phyloP scores from a whole-genome alignment of 2,329 filamentous ascomycete species.

The Pseudogymnoascus sp. region DNA sequence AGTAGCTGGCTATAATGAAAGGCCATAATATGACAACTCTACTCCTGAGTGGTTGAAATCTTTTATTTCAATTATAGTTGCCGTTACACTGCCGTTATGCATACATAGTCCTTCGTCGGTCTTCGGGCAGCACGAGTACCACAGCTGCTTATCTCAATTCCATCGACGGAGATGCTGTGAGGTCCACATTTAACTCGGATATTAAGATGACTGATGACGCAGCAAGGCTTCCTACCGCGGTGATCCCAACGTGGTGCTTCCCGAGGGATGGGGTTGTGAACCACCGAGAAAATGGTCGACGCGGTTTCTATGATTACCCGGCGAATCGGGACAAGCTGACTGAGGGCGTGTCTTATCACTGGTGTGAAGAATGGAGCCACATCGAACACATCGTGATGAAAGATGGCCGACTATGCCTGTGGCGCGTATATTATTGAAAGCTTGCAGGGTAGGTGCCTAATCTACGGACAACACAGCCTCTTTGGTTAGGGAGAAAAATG shows the following conservation, averaged over 20 bases:
- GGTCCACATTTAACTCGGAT: conserved; percentile 1
- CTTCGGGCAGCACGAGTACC: neutral
- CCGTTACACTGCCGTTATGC: neutral
- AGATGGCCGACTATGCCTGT: neutral
- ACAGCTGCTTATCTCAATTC: neutral
- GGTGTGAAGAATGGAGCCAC: conserved; percentile 2
- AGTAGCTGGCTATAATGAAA: neutral
- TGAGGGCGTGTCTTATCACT: neutral
- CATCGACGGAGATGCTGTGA: neutral
- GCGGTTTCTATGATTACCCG: neutral
- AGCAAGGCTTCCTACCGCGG: neutral
- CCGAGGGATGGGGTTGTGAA: neutral
- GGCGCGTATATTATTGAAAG: conserved; percentile 6
- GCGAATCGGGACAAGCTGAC: neutral
- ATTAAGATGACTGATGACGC: conserved; percentile 5
- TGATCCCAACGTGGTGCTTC: neutral
- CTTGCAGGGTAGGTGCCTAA: neutral
- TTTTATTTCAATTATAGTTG: neutral
- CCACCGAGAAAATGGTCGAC: neutral
- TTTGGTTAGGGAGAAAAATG: conserved; percentile 1
- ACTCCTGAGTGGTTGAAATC: neutral
- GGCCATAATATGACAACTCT: neutral
- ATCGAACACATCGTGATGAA: neutral
- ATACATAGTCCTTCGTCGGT: neutral
- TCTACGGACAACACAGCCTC: conserved; percentile 5